Conservation (phyloP, 768 basidiomycete species). For the Tylopilus felleus region DNA sequence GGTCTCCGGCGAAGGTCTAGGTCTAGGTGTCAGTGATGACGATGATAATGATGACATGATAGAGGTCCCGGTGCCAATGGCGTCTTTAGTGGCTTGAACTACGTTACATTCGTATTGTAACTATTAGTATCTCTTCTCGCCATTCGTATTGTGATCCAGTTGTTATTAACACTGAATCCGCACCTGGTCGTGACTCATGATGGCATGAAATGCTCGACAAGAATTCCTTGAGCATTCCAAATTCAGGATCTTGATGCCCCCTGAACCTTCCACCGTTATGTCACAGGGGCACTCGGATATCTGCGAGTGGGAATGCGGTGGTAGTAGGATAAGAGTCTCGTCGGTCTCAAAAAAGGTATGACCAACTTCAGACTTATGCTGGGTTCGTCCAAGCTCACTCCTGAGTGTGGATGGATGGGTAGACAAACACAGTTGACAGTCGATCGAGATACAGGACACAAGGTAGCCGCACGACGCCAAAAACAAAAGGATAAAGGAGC, state of each 20-base stretch:
- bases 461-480: conserved; percentile 14
- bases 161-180: too few species aligned
- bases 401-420: neutral
- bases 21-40: conserved; percentile 12
- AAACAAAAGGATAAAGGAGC: conserved; percentile 6
- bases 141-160: neutral
- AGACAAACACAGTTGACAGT: conserved; percentile 20
- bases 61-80: conserved; percentile 25
- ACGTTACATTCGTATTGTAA: neutral
- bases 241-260: too few species aligned
- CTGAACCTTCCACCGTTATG: too few species aligned
- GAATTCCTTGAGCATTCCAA: too few species aligned
- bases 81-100: conserved; percentile 14
- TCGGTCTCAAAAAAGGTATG: neutral
- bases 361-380: neutral
- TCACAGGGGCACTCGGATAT: neutral
- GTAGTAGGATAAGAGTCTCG: neutral
- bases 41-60: conserved; percentile 27
- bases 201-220: too few species aligned
- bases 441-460: conserved; percentile 28
- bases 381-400: neutral
- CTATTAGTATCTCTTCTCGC: neutral
- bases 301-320: neutral
- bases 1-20: conserved; percentile 2
- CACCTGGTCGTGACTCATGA: too few species aligned